Conservation (phyloP, 192 early-diverging fungal genomes). For the Pilobolus umbonatus region DNA sequence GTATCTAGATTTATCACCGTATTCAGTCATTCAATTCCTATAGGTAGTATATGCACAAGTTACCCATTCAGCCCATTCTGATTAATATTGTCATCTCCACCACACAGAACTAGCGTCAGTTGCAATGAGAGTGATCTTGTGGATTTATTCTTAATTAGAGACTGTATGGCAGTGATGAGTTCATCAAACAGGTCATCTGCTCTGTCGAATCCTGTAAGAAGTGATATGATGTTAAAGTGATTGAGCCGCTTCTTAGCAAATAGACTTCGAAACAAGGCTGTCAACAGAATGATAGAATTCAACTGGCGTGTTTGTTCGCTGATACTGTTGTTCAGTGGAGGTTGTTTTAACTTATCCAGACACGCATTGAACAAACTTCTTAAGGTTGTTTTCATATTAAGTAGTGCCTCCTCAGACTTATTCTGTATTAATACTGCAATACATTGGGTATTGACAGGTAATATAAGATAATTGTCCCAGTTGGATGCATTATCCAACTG, state of each 20-base stretch:
- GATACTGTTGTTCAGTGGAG: background rate
- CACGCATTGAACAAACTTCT: constrained; percentile 40
- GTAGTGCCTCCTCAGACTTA: constrained; percentile 43
- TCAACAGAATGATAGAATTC: constrained; percentile 28
- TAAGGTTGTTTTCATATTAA: constrained; percentile 36
- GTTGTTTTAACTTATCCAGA: constrained; percentile 34
- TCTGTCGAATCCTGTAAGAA: constrained; percentile 41
- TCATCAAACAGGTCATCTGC: constrained; percentile 14
- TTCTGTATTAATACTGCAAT: constrained; percentile 16
- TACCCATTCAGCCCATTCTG: constrained; percentile 54
- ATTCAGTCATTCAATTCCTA: background rate
- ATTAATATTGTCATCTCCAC: constrained; percentile 54
- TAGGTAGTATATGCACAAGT: background rate
- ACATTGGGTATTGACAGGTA: constrained; percentile 13
- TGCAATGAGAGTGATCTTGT: constrained; percentile 11
- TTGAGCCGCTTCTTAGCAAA: constrained; percentile 49
- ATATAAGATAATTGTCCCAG: constrained; percentile 26
- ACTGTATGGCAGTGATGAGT: constrained; percentile 13
- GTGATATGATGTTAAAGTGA: constrained; percentile 50
- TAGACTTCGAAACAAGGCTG: constrained; percentile 38
- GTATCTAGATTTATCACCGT: constrained; percentile 23
- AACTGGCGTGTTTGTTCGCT: constrained; percentile 22
- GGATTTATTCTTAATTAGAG: background rate
- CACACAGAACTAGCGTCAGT: constrained; percentile 32
- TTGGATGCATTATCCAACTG: too few species aligned